Percentiles rank a stretch among this genome's conserved stretches.
Conservation (phyloP, 2,329 filamentous ascomycete genomes). For the Orbilia quercus region DNA sequence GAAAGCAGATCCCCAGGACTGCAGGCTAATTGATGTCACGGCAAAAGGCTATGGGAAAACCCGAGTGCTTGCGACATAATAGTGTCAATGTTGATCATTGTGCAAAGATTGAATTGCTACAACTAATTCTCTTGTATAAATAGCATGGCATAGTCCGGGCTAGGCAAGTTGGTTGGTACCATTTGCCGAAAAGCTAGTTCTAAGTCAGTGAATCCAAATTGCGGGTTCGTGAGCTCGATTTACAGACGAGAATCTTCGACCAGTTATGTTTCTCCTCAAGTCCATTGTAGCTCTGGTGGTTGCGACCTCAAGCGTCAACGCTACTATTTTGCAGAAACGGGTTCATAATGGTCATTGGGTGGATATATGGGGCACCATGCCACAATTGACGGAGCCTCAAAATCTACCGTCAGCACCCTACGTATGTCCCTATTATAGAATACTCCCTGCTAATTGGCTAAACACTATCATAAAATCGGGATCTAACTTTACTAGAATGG, state of each 20-base stretch:
- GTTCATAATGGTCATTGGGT: constrained; percentile 67
- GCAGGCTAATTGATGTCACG: constrained; percentile 47
- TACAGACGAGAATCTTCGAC: constrained; percentile 2
- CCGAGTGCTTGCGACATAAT: too few species aligned
- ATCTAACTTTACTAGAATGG: constrained; percentile 55
- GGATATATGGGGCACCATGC: constrained; percentile 74
- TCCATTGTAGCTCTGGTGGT: constrained; percentile 38
- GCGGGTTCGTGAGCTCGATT: neutral
- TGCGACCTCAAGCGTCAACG: constrained; percentile 24
- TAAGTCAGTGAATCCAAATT: neutral
- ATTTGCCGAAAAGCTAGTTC: neutral
- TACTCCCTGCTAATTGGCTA: too few species aligned
- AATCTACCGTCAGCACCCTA: constrained; percentile 73
- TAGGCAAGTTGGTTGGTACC: too few species aligned
- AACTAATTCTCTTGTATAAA: too few species aligned
- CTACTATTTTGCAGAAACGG: constrained; percentile 34
- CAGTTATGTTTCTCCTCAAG: constrained; percentile 33
- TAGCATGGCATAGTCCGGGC: too few species aligned
- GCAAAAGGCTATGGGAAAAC: constrained; percentile 26
- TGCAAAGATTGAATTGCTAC: too few species aligned
- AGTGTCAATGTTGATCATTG: too few species aligned
- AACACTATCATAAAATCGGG: too few species aligned
- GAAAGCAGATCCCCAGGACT: constrained; percentile 27
- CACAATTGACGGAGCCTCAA: constrained; percentile 71
- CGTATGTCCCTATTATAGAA: constrained; percentile 63